Conservation (phyloP, 139 green algal genomes). For the Asterochloris sp. region DNA sequence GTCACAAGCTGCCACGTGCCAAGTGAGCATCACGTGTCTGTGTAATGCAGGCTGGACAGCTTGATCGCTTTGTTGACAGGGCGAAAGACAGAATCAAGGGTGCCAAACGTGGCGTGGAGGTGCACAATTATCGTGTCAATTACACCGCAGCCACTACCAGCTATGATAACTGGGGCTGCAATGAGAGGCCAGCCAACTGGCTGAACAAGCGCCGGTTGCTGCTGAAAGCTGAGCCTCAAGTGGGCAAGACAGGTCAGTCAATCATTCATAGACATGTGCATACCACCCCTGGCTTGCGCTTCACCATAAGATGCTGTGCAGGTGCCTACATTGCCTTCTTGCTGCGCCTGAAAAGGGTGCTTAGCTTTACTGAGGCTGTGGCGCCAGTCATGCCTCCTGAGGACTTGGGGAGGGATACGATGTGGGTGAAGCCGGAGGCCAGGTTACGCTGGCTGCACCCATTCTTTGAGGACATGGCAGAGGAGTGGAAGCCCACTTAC, state of each 20-base stretch:
- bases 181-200: neutral
- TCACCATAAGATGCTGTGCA: neutral
- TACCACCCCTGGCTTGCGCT: neutral
- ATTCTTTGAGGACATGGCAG: neutral
- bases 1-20: neutral
- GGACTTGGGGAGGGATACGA: neutral
- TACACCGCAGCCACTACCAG: neutral
- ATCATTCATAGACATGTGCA: neutral
- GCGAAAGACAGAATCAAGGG: neutral
- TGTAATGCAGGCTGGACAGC: neutral
- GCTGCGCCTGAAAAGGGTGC: neutral
- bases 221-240: constrained; percentile 12
- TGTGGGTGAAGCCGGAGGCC: neutral
- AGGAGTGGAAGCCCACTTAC: neutral
- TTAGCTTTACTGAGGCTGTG: neutral
- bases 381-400: neutral
- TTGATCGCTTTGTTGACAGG: constrained; percentile 3
- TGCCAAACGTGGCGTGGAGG: neutral
- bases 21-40: neutral
- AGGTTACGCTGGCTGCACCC: neutral
- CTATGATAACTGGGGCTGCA: neutral
- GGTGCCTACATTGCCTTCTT: neutral
- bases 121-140: neutral
- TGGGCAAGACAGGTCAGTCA: constrained; percentile 13
- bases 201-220: neutral